Evolutionary conservation across 163 green algal species (phyloP).

Genomic region (Scenedesmus sp.): DNA sequence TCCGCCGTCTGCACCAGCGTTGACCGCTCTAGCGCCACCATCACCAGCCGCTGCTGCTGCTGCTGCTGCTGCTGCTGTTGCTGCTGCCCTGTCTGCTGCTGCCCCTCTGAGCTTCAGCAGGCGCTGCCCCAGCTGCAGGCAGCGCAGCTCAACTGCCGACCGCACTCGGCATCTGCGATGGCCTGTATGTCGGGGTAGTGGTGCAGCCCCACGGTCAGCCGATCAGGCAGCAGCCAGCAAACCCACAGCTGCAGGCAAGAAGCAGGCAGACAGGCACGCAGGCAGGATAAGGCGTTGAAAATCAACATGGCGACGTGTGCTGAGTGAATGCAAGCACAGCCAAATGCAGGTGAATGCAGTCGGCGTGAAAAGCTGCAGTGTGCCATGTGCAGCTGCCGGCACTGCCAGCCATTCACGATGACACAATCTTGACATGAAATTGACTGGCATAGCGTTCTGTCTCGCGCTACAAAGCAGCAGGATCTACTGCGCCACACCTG

Average conservation of each 20-base stretch:
- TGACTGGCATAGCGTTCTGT: too few relatives aligned
- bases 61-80: constrained; percentile 1
- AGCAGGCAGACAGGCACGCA: background rate
- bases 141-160: background rate
- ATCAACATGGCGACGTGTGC: too few relatives aligned
- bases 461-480: too few relatives aligned
- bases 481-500: background rate
- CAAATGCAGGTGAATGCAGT: too few relatives aligned
- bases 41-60: background rate
- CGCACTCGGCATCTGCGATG: constrained; percentile 5
- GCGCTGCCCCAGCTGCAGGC: constrained; percentile 41
- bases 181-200: constrained; percentile 60
- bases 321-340: too few relatives aligned
- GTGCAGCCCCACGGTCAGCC: constrained; percentile 61
- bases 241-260: constrained; percentile 50
- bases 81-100: background rate
- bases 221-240: constrained; percentile 57
- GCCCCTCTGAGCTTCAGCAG: constrained; percentile 8
- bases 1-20: background rate
- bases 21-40: background rate
- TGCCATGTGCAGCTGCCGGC: too few relatives aligned
- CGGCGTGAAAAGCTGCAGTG: too few relatives aligned
- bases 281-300: background rate
- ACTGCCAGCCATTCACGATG: too few relatives aligned
- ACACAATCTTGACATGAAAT: too few relatives aligned